phyloP scores from a whole-genome alignment of 2,329 filamentous ascomycete genomes.

The Cryphonectria parasitica region DNA sequence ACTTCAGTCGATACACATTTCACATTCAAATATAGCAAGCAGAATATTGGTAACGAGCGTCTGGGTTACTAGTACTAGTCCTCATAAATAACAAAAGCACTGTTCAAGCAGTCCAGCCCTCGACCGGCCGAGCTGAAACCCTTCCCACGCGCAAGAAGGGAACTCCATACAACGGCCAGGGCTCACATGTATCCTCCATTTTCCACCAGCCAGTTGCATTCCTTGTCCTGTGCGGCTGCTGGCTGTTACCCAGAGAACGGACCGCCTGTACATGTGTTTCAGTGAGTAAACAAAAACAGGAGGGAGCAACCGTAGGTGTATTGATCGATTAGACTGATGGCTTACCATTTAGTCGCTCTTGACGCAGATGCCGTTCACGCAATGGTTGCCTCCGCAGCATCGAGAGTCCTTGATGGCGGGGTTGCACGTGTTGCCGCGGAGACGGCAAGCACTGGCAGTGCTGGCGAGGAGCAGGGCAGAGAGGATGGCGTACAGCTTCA shows the following conservation, averaged over 20 bases:
- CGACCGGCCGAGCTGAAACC: constrained; percentile 1
- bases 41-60: background rate
- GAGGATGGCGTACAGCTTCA: background rate
- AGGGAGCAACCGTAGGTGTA: too few relatives aligned
- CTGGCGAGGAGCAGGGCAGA: background rate
- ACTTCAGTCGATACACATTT: background rate
- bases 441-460: background rate
- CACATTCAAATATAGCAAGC: background rate
- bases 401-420: background rate
- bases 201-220: background rate
- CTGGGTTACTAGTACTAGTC: background rate
- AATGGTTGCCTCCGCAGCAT: background rate
- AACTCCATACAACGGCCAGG: constrained; percentile 5
- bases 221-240: background rate
- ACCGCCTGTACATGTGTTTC: background rate
- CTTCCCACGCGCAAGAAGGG: background rate
- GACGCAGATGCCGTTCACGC: background rate
- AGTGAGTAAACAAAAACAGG: background rate
- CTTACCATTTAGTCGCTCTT: background rate
- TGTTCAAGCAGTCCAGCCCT: background rate
- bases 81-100: background rate
- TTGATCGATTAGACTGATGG: too few relatives aligned
- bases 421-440: background rate
- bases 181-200: background rate
- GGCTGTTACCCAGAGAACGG: background rate